Evolutionary conservation across 1,139 yeast species (phyloP).

Genomic region (Magnusiomyces sp.): DNA sequence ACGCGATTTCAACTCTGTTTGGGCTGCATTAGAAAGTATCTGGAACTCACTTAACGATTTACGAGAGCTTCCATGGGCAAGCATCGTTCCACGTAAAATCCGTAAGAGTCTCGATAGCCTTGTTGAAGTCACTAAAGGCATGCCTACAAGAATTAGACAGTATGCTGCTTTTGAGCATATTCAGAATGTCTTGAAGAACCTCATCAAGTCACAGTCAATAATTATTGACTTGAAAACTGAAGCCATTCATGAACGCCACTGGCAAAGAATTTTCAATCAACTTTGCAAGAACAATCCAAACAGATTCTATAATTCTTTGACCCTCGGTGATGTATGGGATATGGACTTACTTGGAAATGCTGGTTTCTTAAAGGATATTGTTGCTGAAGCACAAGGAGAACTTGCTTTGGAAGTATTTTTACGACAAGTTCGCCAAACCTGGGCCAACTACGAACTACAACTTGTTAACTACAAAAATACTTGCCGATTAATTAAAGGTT

Average conservation of each 20-base stretch:
- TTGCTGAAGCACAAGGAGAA: slow-evolving; percentile 69
- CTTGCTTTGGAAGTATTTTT: slow-evolving; percentile 53
- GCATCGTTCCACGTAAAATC: slow-evolving; percentile 41
- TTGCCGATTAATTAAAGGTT: slow-evolving; percentile 53
- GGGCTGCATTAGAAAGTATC: slow-evolving; percentile 54
- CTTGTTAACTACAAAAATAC: slow-evolving; percentile 47
- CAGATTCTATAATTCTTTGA: slow-evolving; percentile 25
- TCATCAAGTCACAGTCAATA: slow-evolving; percentile 36
- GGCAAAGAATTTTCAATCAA: slow-evolving; percentile 45
- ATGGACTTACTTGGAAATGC: slow-evolving; percentile 45
- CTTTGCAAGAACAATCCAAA: slow-evolving; percentile 23
- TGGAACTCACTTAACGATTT: slow-evolving; percentile 46
- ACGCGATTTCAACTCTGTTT: slow-evolving; percentile 49
- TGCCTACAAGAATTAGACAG: slow-evolving; percentile 56
- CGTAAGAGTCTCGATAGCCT: slow-evolving; percentile 47
- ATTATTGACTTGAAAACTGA: slow-evolving; percentile 49
- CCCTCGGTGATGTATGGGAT: slow-evolving; percentile 56
- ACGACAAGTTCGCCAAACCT: slow-evolving; percentile 35
- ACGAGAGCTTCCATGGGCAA: slow-evolving; percentile 43
- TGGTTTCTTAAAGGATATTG: slow-evolving; percentile 39
- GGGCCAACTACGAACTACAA: slow-evolving; percentile 42
- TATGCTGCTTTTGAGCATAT: slow-evolving; percentile 62
- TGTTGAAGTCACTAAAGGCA: slow-evolving; percentile 39
- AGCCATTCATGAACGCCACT: slow-evolving; percentile 58
- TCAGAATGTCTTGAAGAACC: slow-evolving; percentile 39